phyloP scores from a whole-genome alignment of 495 filamentous ascomycete genomes.

The Penicillium paxilli region DNA sequence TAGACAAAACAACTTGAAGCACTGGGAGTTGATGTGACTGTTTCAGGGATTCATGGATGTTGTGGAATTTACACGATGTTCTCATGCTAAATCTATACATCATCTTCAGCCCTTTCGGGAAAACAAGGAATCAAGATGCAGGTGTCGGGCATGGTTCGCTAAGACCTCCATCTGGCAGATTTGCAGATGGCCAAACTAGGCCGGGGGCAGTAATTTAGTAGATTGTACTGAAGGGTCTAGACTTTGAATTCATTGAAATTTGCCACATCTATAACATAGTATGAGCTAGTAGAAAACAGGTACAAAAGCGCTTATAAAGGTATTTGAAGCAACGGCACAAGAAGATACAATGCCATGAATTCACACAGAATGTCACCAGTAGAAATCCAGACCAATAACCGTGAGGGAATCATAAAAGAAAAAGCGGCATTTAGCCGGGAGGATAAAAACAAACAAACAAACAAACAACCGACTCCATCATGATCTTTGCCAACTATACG shows the following conservation, averaged over 20 bases:
- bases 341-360: conserved; percentile 14
- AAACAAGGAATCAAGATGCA: conserved; percentile 18
- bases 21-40: too few species aligned
- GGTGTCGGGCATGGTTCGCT: conserved; percentile 11
- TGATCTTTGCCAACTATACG: conserved; percentile 8
- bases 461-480: conserved; percentile 15
- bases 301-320: background rate
- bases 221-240: background rate
- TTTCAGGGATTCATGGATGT: too few species aligned
- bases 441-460: conserved; percentile 9
- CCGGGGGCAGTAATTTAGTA: background rate
- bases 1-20: too few species aligned
- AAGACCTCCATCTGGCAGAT: conserved; percentile 5
- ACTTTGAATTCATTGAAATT: background rate
- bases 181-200: conserved; percentile 5
- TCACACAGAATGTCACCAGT: background rate
- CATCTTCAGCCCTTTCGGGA: conserved; percentile 13
- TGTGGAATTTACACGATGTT: background rate
- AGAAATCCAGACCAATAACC: conserved; percentile 12
- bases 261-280: background rate
- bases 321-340: conserved; percentile 2
- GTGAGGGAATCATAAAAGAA: conserved; percentile 27
- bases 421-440: too few species aligned
- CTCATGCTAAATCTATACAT: conserved; percentile 3
- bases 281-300: background rate